These are phyloP conservation scores for Penicillium occitanis DNA, from an alignment of 2,329 filamentous ascomycete species.

Conservation along the genomic window DNA sequence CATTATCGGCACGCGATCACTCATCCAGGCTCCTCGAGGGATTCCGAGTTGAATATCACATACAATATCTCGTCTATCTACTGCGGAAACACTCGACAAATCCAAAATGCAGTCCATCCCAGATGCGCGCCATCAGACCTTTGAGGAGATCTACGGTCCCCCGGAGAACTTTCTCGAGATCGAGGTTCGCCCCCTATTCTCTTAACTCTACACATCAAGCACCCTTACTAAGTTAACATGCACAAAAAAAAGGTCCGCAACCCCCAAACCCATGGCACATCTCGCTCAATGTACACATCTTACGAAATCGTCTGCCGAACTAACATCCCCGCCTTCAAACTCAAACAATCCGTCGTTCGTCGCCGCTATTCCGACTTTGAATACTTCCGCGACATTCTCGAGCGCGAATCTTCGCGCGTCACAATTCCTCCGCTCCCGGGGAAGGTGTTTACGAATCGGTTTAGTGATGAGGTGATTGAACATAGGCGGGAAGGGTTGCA, in stretches of 20 bases:
- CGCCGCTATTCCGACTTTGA: slow-evolving; percentile 97
- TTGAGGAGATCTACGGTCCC: slow-evolving; percentile 97
- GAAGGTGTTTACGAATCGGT: slow-evolving; percentile 97
- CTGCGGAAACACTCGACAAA: not conserved
- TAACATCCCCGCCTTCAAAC: slow-evolving; percentile 98
- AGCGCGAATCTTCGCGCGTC: slow-evolving; percentile 89
- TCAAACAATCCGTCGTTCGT: slow-evolving; percentile 82
- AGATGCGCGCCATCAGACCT: slow-evolving; percentile 80
- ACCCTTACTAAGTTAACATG: not conserved
- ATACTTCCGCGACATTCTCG: slow-evolving; percentile 96
- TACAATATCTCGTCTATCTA: not conserved
- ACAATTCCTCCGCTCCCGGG: slow-evolving; percentile 94
- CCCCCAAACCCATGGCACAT: slow-evolving; percentile 90
- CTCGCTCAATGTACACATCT: slow-evolving; percentile 95
- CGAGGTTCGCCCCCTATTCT: slow-evolving; percentile 61
- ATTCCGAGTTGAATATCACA: not conserved
- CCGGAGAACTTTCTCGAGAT: slow-evolving; percentile 99
- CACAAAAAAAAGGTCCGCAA: slow-evolving; percentile 65
- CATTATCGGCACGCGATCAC: slow-evolving; percentile 56
- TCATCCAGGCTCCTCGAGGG: slow-evolving; percentile 51
- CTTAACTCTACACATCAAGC: not conserved
- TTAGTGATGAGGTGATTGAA: slow-evolving; percentile 98
- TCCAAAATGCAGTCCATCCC: slow-evolving; percentile 62
- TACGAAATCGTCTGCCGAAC: slow-evolving; percentile 98
- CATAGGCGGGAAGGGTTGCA: slow-evolving; percentile 86